Evolutionary conservation across 2,329 filamentous ascomycete species (phyloP), one percentile per base, ranked within the genome.

Genomic region (Pyricularia sp.): DNA sequence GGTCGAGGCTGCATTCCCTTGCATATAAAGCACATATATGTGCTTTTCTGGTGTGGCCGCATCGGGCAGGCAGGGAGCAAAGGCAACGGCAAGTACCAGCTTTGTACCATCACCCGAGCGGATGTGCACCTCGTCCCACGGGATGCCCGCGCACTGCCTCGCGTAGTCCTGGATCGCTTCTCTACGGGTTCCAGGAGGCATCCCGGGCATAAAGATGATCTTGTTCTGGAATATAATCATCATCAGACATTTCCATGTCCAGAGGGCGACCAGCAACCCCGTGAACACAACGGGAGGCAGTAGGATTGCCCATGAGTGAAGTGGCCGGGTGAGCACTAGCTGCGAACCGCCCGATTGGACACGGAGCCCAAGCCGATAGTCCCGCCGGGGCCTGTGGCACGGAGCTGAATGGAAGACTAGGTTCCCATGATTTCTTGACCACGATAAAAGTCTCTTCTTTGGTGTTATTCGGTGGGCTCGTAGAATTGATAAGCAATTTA

Each of bases 171-270:
- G 76, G 49, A 93, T 87, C 65, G 76, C 85, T 76, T 92, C 87
- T 28, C 81, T 79, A 19, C 88, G 81, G 0, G 89, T 81, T 70
- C 88, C 88, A 2, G 89, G 89, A 22, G 89, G 88, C 63, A 92
- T 75, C 60, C 87, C 88, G 0, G 89, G 88, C 78, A 91, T 91
- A 75, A 92, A 93, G 66, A 93, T 88, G 71, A 93, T 90, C 72
- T 88, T 88, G 71, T 93, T 90, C 75, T 93, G 90, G 72, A 92
- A 89, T 4, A 89, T 69, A 31, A 93, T 79, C 76, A 92, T 84
- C 85, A 91, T 89, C 64, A 85, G 74, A 71, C 88, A 91, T 71
- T 87, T 86, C 79, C 82, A 85, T 1, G 76, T 77, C 81, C 82
- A 93, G 16, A 93, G 77, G 3, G 81, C 81, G 22, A 89, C 70